These are phyloP conservation scores for Cadophora gregata DNA, from an alignment of 2,329 filamentous ascomycete species.

Conservation along the genomic window DNA sequence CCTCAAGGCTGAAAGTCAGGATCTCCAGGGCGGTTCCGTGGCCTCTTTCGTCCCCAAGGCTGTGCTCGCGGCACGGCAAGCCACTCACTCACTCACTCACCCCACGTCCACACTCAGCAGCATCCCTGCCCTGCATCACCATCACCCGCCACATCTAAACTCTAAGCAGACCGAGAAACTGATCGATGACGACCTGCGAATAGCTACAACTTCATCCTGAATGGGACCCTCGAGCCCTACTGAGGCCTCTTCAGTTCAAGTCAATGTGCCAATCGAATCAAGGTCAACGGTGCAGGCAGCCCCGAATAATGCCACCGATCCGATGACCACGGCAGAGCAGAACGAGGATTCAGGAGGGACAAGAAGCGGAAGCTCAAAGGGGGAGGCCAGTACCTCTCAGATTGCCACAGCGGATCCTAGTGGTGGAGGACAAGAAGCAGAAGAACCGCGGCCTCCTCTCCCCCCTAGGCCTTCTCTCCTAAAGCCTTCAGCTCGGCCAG, in stretches of 20 bases:
- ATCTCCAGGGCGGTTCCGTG: slow-evolving; percentile 10
- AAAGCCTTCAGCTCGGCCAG: slow-evolving; percentile 29
- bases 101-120: slow-evolving; percentile 6
- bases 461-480: slow-evolving; percentile 51
- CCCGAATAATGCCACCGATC: slow-evolving; percentile 34
- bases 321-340: slow-evolving; percentile 36
- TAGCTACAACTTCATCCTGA: slow-evolving; percentile 15
- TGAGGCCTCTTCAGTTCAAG: slow-evolving; percentile 27
- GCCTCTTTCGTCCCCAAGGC: slow-evolving; percentile 20
- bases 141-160: slow-evolving; percentile 13
- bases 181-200: slow-evolving; percentile 19
- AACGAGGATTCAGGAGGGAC: slow-evolving; percentile 26
- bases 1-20: slow-evolving; percentile 25
- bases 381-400: neutral
- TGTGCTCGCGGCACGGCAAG: neutral
- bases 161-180: neutral
- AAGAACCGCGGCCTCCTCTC: slow-evolving; percentile 50
- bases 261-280: slow-evolving; percentile 28
- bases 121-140: neutral
- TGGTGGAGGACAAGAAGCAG: slow-evolving; percentile 35
- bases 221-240: slow-evolving; percentile 28
- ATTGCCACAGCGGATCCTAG: slow-evolving; percentile 15
- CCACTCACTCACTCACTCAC: neutral
- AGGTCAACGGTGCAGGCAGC: slow-evolving; percentile 30
- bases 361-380: slow-evolving; percentile 12